Percentiles rank a stretch among this genome's conserved stretches.
Conservation (phyloP, 768 basidiomycete species). For the Auricularia sp. region DNA sequence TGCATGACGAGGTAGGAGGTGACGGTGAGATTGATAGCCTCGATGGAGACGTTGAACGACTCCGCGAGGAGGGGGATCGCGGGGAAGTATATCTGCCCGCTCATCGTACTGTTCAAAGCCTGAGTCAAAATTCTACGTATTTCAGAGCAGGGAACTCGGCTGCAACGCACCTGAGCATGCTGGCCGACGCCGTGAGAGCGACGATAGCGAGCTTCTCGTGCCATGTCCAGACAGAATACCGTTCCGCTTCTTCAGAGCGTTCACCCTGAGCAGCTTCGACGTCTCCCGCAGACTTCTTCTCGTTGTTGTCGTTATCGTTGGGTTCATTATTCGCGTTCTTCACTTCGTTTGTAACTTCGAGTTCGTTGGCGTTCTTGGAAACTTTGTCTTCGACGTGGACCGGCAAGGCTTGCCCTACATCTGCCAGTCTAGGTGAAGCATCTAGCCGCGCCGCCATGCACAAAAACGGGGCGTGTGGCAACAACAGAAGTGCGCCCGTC, state of each 20-base stretch:
- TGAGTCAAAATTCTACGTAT: neutral
- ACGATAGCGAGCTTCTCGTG: constrained; percentile 8
- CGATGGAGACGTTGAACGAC: constrained; percentile 54
- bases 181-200: constrained; percentile 4
- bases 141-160: neutral
- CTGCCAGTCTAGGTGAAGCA: no score
- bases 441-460: no score
- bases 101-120: neutral
- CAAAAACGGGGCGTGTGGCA: no score
- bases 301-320: neutral
- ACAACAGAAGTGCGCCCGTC: no score
- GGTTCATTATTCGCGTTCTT: no score
- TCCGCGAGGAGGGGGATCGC: constrained; percentile 58
- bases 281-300: neutral
- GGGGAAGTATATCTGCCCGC: constrained; percentile 20
- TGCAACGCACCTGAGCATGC: constrained; percentile 5
- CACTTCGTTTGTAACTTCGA: no score
- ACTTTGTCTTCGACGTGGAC: no score
- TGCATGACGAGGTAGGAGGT: constrained; percentile 68
- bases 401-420: no score
- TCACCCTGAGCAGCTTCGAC: neutral
- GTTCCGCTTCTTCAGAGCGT: neutral
- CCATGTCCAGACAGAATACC: constrained; percentile 5
- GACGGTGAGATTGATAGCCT: constrained; percentile 71
- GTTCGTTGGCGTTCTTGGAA: no score